phyloP scores from a whole-genome alignment of 2,329 filamentous ascomycete species.

The Colletotrichum phormii region DNA sequence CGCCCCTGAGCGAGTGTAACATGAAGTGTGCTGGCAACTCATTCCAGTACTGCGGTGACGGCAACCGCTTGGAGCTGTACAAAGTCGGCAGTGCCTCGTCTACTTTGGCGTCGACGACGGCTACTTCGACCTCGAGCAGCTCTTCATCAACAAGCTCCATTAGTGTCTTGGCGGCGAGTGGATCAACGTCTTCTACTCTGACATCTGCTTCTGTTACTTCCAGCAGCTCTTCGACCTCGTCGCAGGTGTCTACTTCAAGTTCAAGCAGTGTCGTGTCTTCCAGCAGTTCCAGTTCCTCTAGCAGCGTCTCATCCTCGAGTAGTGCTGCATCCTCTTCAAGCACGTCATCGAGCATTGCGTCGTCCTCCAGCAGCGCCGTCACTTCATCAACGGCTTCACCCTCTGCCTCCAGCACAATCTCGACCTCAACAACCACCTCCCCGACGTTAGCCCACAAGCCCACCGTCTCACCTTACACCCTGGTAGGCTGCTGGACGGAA shows the following conservation, averaged over 20 bases:
- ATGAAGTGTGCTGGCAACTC: slow-evolving; percentile 51
- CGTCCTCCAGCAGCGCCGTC: slow-evolving; percentile 13
- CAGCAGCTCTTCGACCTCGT: slow-evolving; percentile 23
- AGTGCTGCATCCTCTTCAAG: slow-evolving; percentile 4
- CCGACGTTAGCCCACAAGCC: slow-evolving; percentile 43
- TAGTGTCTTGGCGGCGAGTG: not conserved
- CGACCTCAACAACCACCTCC: slow-evolving; percentile 29
- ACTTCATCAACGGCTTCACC: not conserved
- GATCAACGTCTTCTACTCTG: not conserved
- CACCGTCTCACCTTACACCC: slow-evolving; percentile 45
- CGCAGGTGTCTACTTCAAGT: not conserved
- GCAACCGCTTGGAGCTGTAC: slow-evolving; percentile 52
- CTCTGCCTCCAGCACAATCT: slow-evolving; percentile 16
- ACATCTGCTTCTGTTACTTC: not conserved
- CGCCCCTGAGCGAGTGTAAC: slow-evolving; percentile 48
- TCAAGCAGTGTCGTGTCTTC: not conserved
- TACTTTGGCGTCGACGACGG: slow-evolving; percentile 8
- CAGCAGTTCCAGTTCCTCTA: not conserved
- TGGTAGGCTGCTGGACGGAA: slow-evolving; percentile 56
- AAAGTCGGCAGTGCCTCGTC: slow-evolving; percentile 37
- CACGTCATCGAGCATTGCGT: not conserved
- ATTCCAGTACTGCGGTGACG: slow-evolving; percentile 52
- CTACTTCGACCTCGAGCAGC: slow-evolving; percentile 12
- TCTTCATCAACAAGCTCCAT: not conserved
- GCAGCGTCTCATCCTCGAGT: not conserved